These are phyloP conservation scores for Termitomyces sp. DNA, from an alignment of 768 basidiomycete species.

Conservation along the genomic window DNA sequence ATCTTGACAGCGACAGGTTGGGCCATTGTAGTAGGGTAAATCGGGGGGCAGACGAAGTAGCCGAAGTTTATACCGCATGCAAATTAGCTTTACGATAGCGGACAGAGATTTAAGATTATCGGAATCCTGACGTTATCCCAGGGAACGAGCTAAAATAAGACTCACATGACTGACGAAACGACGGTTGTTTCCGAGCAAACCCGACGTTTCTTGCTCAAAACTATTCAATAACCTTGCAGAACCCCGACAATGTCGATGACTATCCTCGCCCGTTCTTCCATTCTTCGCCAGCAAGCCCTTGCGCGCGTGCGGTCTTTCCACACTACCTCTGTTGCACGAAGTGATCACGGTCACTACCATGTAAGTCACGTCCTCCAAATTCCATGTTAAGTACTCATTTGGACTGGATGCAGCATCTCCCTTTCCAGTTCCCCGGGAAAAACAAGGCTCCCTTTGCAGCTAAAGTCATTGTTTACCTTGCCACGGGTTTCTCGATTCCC, in stretches of 20 bases:
- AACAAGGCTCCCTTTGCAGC: slow-evolving; percentile 45
- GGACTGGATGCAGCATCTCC: slow-evolving; percentile 39
- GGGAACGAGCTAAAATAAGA: too few species aligned
- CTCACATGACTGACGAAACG: slow-evolving; percentile 1
- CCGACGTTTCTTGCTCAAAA: background rate
- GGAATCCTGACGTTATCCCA: too few species aligned
- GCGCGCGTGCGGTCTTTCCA: slow-evolving; percentile 32
- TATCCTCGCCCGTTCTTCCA: slow-evolving; percentile 35
- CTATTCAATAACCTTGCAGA: background rate
- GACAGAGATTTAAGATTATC: too few species aligned
- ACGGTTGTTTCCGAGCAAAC: slow-evolving; percentile 11
- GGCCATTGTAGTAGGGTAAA: slow-evolving; percentile 34
- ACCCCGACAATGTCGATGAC: slow-evolving; percentile 30
- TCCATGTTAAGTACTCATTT: slow-evolving; percentile 7
- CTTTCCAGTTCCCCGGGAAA: slow-evolving; percentile 47
- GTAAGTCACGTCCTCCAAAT: slow-evolving; percentile 28
- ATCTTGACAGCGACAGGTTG: slow-evolving; percentile 34
- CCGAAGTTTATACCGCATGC: background rate
- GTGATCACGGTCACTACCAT: slow-evolving; percentile 52
- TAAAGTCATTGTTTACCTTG: slow-evolving; percentile 44
- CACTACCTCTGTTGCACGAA: slow-evolving; percentile 35
- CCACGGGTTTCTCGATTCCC: slow-evolving; percentile 60
- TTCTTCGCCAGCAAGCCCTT: slow-evolving; percentile 32
- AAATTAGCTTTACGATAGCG: too few species aligned
- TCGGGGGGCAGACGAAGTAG: background rate